Evolutionary conservation across 495 filamentous ascomycete genomes (phyloP).

Genomic region (Coniosporium apollinis): DNA sequence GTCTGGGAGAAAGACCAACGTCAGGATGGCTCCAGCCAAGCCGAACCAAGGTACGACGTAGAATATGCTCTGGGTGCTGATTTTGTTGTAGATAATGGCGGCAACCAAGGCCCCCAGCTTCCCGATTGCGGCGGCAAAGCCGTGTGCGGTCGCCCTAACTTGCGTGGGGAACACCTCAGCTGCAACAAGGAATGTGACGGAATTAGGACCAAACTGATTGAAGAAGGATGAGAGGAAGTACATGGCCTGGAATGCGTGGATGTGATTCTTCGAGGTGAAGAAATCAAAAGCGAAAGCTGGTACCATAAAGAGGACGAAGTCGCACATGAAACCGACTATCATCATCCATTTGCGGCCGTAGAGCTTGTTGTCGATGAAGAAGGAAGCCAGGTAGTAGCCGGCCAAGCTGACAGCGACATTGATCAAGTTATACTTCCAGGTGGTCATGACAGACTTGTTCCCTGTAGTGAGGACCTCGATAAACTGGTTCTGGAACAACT

Average conservation of each 20-base stretch:
- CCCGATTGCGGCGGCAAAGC: slow-evolving; percentile 68
- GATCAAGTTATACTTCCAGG: slow-evolving; percentile 78
- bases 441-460: slow-evolving; percentile 51
- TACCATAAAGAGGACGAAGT: slow-evolving; percentile 73
- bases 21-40: slow-evolving; percentile 61
- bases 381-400: slow-evolving; percentile 69
- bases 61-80: slow-evolving; percentile 59
- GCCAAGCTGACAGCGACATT: slow-evolving; percentile 68
- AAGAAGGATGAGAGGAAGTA: slow-evolving; percentile 88
- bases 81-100: slow-evolving; percentile 77
- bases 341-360: slow-evolving; percentile 89
- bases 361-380: slow-evolving; percentile 79
- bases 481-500: slow-evolving; percentile 83
- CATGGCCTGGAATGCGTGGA: slow-evolving; percentile 78
- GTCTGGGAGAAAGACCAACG: slow-evolving; percentile 68
- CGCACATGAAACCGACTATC: slow-evolving; percentile 71
- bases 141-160: slow-evolving; percentile 79
- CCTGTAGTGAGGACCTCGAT: slow-evolving; percentile 52
- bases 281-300: slow-evolving; percentile 73
- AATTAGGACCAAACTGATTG: slow-evolving; percentile 92
- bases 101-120: slow-evolving; percentile 75
- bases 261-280: slow-evolving; percentile 45
- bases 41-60: slow-evolving; percentile 87
- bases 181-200: slow-evolving; percentile 79
- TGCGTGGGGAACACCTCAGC: slow-evolving; percentile 84